Percentiles rank a stretch among this genome's conserved stretches.
These are phyloP conservation scores for Coemansia sp. DNA, from an alignment of 192 early-diverging fungal genomes.

Conservation along the genomic window DNA sequence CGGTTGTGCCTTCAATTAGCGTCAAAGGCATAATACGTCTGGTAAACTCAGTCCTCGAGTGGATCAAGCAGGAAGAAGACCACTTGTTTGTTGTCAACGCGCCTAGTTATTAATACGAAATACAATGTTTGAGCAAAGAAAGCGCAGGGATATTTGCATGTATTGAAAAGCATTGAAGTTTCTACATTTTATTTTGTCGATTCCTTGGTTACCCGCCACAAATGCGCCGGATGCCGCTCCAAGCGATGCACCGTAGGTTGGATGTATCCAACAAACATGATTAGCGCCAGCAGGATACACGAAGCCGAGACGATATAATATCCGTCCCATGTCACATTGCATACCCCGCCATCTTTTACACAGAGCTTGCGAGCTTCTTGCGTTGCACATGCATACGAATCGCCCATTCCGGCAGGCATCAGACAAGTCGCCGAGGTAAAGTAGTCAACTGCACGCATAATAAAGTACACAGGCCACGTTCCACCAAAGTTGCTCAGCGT, in stretches of 20 bases:
- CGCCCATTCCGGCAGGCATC: constrained; percentile 43
- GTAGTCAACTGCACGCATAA: constrained; percentile 86
- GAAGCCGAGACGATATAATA: constrained; percentile 77
- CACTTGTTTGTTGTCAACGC: constrained; percentile 71
- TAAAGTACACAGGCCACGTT: constrained; percentile 94
- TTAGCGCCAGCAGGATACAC: constrained; percentile 69
- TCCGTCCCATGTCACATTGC: constrained; percentile 72
- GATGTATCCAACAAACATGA: constrained; percentile 59
- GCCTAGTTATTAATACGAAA: constrained; percentile 60
- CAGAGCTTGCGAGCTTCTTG: constrained; percentile 67
- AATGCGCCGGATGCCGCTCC: constrained; percentile 49
- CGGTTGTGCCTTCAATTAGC: constrained; percentile 59
- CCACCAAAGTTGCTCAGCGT: constrained; percentile 96
- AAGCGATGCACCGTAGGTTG: constrained; percentile 60
- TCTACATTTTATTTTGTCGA: constrained; percentile 7
- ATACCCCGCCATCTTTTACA: constrained; percentile 61
- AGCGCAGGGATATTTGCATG: constrained; percentile 1
- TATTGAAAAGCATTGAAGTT: neutral
- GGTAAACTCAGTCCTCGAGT: constrained; percentile 67
- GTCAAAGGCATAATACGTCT: constrained; percentile 63
- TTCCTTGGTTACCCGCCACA: constrained; percentile 53
- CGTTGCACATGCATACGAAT: constrained; percentile 58
- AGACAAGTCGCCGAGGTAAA: constrained; percentile 79
- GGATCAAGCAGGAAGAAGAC: constrained; percentile 76
- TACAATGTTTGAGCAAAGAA: neutral